These are phyloP conservation scores for Termitomyces sp. DNA, from an alignment of 768 basidiomycete species.

Conservation along the genomic window DNA sequence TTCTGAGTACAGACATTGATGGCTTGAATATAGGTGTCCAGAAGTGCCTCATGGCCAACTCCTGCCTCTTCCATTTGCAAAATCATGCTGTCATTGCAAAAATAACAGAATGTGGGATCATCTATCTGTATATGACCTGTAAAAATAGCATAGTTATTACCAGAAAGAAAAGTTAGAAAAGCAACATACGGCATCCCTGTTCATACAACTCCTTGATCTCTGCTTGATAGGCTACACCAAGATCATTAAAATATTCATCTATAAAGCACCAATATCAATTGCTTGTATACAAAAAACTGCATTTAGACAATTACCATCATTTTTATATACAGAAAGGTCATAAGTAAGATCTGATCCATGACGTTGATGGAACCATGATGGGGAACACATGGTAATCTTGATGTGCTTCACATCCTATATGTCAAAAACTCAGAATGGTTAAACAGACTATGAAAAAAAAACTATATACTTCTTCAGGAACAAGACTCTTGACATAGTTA, in stretches of 20 bases:
- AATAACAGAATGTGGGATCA: conserved; percentile 55
- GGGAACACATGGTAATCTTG: conserved; percentile 69
- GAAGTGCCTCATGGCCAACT: conserved; percentile 56
- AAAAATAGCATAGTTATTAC: neutral
- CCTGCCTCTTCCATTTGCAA: conserved; percentile 51
- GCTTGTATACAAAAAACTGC: neutral
- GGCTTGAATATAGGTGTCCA: conserved; percentile 65
- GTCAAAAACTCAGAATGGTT: conserved; percentile 5
- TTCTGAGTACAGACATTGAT: conserved; percentile 53
- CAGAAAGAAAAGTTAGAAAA: neutral
- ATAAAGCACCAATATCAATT: neutral
- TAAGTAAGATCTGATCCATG: conserved; percentile 57
- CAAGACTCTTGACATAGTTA: conserved; percentile 52
- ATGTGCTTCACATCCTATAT: conserved; percentile 52
- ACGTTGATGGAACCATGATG: conserved; percentile 67
- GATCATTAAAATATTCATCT: conserved; percentile 50
- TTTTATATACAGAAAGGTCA: conserved; percentile 52
- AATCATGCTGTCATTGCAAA: conserved; percentile 57
- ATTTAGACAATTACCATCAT: conserved; percentile 38
- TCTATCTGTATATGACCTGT: conserved; percentile 50
- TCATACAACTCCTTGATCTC: conserved; percentile 45
- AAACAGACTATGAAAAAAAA: neutral
- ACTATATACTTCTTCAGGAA: conserved; percentile 42
- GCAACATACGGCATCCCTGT: conserved; percentile 40
- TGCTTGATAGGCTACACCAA: conserved; percentile 41